Evolutionary conservation across 2,329 filamentous ascomycete genomes (phyloP).

Genomic region (Paraconiothyrium sp.): DNA sequence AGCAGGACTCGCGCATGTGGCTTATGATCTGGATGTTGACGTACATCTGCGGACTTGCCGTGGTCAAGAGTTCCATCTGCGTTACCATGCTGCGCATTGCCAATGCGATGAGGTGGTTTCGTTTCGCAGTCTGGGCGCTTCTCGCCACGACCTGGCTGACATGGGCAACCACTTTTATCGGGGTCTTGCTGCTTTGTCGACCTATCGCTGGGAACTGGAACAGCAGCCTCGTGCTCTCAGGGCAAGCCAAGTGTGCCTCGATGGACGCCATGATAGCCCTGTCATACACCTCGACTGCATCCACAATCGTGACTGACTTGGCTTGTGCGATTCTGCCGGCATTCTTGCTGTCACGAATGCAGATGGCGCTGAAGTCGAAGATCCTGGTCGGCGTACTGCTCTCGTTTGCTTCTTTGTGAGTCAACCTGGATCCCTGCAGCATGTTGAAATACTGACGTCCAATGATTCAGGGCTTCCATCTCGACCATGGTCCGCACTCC

Average conservation of each 20-base stretch:
- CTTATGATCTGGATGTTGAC: constrained; percentile 7
- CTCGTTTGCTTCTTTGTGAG: constrained; percentile 6
- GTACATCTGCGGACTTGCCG: constrained; percentile 3
- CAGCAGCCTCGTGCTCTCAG: neutral
- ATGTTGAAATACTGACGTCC: neutral
- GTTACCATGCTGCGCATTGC: constrained; percentile 6
- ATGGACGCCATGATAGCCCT: constrained; percentile 7
- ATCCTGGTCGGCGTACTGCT: constrained; percentile 1
- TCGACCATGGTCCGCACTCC: constrained; percentile 4
- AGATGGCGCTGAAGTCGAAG: neutral
- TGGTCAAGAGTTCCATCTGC: constrained; percentile 1
- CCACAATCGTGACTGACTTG: constrained; percentile 5
- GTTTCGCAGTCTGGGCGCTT: constrained; percentile 1
- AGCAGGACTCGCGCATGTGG: constrained; percentile 2
- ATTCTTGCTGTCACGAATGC: constrained; percentile 1
- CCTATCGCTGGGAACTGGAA: constrained; percentile 2
- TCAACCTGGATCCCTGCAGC: neutral
- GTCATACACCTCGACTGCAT: constrained; percentile 6
- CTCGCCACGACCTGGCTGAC: constrained; percentile 3
- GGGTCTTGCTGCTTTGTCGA: constrained; percentile 1
- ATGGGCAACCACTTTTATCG: constrained; percentile 5
- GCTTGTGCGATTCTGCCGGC: constrained; percentile 7
- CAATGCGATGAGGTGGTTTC: constrained; percentile 7
- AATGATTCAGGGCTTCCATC: constrained; percentile 1
- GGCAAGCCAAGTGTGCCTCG: constrained; percentile 2